Base-by-base conservation (phyloP, 768 basidiomycete genomes). In the Mycena capillaripes region DNA sequence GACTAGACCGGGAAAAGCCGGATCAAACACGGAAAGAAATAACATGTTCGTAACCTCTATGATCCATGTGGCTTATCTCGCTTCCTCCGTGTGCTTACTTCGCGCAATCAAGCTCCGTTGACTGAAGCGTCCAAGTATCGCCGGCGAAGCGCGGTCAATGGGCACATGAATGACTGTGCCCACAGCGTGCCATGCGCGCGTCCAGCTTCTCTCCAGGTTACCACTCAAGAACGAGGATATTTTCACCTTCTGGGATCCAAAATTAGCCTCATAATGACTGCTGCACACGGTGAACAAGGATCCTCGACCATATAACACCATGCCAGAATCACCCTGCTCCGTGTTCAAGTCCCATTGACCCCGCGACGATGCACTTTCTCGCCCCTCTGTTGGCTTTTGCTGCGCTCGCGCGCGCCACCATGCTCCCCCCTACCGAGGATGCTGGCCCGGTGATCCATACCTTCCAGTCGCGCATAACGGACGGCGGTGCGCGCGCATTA, bases 281-380 rank as follows among this genome's bases (percentile, higher is more conserved):
- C 38, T 29, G 23, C 60, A 62, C 61, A 40, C 61, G 61, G 25
- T 11, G 21, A n/a, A 10, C n/a, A 44, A 50, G 30, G 9, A 27
- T 52, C 21, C 25, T 16, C 29, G 52, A 55, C 29, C 50, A 19
- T 64, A 64, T 64, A 64, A 64, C 21, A 29, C 19, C 19, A 25
- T 21, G 23, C 34, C 11, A 52, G 4, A 36, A 16, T 44, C 46
- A 6, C 19, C 58, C 5, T 10, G 44, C 44, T 46, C 23, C 21
- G 27, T n/a, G 46, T 62, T 62, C 46, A 62, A 23, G 17, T 9
- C 46, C 44, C 44, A 48, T 21, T 48, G 12, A 62, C 60, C 46
- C 61, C 21, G 17, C 60, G 21, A 48, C 11, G 34, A 69, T 69
- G 67, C 67, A 69, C 59, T 61, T 69, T 58, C 27, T 69, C 48